Evolutionary conservation across 768 basidiomycete species (phyloP).

Genomic region (Russula olivacea): DNA sequence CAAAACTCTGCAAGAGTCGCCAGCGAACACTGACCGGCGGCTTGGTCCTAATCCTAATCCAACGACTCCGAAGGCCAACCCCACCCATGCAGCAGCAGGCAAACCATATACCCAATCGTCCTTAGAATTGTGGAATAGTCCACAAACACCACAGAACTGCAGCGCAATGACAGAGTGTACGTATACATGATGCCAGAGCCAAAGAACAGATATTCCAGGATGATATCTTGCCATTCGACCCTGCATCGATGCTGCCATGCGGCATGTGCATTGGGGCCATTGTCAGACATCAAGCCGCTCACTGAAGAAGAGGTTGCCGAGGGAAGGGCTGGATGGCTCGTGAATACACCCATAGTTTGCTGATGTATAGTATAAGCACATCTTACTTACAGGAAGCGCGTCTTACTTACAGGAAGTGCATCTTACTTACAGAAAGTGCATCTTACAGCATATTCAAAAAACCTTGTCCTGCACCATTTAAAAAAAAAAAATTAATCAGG

Average conservation of each 20-base stretch:
- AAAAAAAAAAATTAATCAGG: too few relatives aligned
- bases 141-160: constrained; percentile 46
- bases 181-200: constrained; percentile 28
- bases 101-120: constrained; percentile 33
- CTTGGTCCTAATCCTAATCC: constrained; percentile 43
- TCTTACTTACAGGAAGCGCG: too few relatives aligned
- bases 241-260: constrained; percentile 74
- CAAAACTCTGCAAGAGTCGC: too few relatives aligned
- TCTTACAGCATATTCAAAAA: too few relatives aligned
- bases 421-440: too few relatives aligned
- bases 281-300: too few relatives aligned
- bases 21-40: constrained; percentile 34
- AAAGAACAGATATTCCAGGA: constrained; percentile 28
- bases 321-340: too few relatives aligned
- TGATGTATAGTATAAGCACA: too few relatives aligned
- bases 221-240: constrained; percentile 67
- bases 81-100: neutral
- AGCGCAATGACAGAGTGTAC: constrained; percentile 38
- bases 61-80: constrained; percentile 40
- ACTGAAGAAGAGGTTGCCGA: too few relatives aligned
- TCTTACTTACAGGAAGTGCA: too few relatives aligned
- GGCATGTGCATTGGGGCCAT: constrained; percentile 43
- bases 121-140: constrained; percentile 45
- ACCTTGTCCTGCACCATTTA: too few relatives aligned
- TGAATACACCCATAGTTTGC: too few relatives aligned